Conservation (phyloP, 345 rosid genomes). For the Eucalyptus urophylla region DNA sequence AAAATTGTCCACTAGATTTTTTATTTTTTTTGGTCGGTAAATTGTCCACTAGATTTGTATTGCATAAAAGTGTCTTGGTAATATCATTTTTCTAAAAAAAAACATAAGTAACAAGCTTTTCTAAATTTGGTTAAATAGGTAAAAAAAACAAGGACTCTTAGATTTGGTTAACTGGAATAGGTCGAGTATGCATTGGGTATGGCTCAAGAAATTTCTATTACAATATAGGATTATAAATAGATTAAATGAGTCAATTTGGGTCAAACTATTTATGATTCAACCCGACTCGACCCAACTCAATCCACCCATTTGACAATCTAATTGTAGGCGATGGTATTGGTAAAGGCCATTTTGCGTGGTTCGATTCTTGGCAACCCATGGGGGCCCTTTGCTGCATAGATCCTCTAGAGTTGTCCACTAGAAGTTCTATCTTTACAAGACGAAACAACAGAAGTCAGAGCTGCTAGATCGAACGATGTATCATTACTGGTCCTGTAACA, state of each 20-base stretch:
- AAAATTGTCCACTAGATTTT: too few relatives aligned
- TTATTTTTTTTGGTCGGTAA: too few relatives aligned
- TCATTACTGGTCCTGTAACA: not conserved
- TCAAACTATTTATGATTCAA: fast-evolving
- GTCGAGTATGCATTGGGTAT: fast-evolving
- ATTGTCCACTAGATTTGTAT: too few relatives aligned
- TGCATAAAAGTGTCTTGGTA: too few relatives aligned
- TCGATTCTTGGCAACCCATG: not conserved
- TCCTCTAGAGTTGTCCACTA: not conserved
- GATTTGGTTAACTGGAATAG: fast-evolving
- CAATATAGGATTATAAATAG: fast-evolving
- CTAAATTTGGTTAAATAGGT: too few relatives aligned
- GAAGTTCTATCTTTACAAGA: not conserved
- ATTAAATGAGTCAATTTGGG: fast-evolving
- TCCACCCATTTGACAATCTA: fast-evolving
- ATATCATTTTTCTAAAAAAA: too few relatives aligned
- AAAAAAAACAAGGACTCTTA: too few relatives aligned
- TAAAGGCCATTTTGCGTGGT: not conserved
- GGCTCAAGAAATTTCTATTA: fast-evolving
- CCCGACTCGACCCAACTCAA: fast-evolving
- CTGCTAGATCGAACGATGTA: not conserved
- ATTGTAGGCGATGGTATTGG: fast-evolving
- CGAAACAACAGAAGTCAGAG: not conserved
- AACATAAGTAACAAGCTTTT: too few relatives aligned
- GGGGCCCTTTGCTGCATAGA: not conserved